Evolutionary conservation across 1,139 yeast genomes (phyloP).

Genomic region (Kluyveromyces marxianus): DNA sequence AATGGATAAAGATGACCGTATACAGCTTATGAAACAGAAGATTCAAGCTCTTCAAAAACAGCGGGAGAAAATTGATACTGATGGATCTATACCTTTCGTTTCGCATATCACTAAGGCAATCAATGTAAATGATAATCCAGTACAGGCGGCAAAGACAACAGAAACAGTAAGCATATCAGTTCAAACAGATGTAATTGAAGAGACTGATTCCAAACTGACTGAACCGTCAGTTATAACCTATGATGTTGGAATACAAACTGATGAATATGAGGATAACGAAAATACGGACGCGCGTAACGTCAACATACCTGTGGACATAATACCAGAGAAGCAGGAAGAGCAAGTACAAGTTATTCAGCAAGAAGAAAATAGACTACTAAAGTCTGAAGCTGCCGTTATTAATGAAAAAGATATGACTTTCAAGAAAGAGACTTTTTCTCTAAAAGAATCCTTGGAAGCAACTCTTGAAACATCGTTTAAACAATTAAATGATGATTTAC

Average conservation of each 20-base stretch:
- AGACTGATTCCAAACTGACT: not conserved
- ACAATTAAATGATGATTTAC: not conserved
- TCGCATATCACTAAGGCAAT: slow-evolving; percentile 1
- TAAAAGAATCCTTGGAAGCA: slow-evolving; percentile 1
- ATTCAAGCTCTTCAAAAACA: slow-evolving; percentile 3
- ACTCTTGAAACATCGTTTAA: not conserved
- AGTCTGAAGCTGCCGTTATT: not conserved
- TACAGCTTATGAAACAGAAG: slow-evolving; percentile 3
- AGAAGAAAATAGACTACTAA: not conserved
- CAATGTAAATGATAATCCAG: not conserved
- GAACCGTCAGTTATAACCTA: slow-evolving; percentile 12
- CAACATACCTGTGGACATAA: no score
- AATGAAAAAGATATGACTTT: not conserved
- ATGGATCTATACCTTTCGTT: not conserved
- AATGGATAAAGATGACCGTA: slow-evolving; percentile 5
- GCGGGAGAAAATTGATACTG: slow-evolving; percentile 3
- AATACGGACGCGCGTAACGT: not conserved
- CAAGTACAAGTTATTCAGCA: no score
- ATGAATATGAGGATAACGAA: not conserved
- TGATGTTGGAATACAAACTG: slow-evolving; percentile 20
- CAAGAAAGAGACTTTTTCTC: slow-evolving; percentile 3
- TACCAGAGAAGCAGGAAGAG: not conserved
- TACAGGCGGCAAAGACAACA: not conserved
- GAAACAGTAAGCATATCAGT: slow-evolving; percentile 12
- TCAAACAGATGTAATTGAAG: slow-evolving; percentile 15